Conservation (phyloP, 2,329 filamentous ascomycete genomes). For the Penicillium sp. region DNA sequence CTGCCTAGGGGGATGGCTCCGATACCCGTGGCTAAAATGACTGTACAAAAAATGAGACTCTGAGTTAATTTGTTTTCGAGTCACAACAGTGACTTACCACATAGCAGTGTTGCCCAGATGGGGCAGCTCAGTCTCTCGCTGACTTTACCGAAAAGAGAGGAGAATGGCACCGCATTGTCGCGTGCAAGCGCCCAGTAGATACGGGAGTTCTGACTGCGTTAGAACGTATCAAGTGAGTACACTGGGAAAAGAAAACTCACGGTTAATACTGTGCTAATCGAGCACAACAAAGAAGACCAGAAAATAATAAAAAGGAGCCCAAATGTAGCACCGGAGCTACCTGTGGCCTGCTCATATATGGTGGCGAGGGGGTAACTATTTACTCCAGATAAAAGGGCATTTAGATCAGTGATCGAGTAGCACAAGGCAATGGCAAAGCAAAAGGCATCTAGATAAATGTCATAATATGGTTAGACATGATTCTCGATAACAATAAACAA, state of each 20-base stretch:
- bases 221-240: background rate
- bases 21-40: conserved; percentile 26
- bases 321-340: conserved; percentile 45
- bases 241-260: conserved; percentile 1
- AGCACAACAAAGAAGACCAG: conserved; percentile 10
- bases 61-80: background rate
- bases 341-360: conserved; percentile 60
- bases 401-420: conserved; percentile 49
- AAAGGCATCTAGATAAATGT: conserved; percentile 37
- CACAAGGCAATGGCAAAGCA: conserved; percentile 49
- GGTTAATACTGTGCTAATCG: conserved; percentile 42
- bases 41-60: conserved; percentile 26
- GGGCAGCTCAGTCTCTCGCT: conserved; percentile 50
- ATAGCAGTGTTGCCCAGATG: conserved; percentile 44
- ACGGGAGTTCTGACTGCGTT: conserved; percentile 14
- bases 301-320: conserved; percentile 45
- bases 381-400: conserved; percentile 31
- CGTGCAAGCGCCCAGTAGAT: conserved; percentile 53
- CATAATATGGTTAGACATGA: background rate
- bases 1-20: conserved; percentile 65
- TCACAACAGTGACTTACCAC: background rate
- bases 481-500: conserved; percentile 23
- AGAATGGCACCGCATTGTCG: conserved; percentile 53
- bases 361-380: conserved; percentile 57
- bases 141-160: conserved; percentile 44